These are phyloP conservation scores for Plasmodium falciparum DNA, from an alignment of 169 alveolate genomes.

Conservation along the genomic window DNA sequence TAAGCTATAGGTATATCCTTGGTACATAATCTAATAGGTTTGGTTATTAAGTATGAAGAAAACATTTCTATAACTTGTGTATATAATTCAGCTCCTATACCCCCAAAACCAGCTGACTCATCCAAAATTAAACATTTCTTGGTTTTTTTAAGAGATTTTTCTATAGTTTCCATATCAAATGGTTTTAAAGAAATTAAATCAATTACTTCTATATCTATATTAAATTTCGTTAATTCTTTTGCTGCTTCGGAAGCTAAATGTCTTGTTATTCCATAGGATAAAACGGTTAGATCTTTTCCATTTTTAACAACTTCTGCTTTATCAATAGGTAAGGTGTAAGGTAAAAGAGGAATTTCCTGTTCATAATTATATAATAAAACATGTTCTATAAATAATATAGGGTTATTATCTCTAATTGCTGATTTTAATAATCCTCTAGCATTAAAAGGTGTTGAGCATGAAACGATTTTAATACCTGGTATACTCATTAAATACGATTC, in stretches of 20 bases:
- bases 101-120: slow-evolving; percentile 93
- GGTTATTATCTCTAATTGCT: slow-evolving; percentile 92
- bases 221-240: slow-evolving; percentile 84
- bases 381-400: slow-evolving; percentile 93
- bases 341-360: slow-evolving; percentile 89
- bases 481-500: slow-evolving; percentile 91
- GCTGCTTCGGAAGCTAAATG: slow-evolving; percentile 92
- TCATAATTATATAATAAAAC: slow-evolving; percentile 91
- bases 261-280: slow-evolving; percentile 90
- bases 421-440: slow-evolving; percentile 92
- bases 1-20: slow-evolving; percentile 86
- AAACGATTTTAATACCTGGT: slow-evolving; percentile 93
- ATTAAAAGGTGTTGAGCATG: slow-evolving; percentile 92
- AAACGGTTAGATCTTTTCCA: slow-evolving; percentile 91
- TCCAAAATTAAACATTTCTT: slow-evolving; percentile 92
- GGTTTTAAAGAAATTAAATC: slow-evolving; percentile 92
- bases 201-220: slow-evolving; percentile 91
- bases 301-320: slow-evolving; percentile 90
- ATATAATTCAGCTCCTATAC: slow-evolving; percentile 91
- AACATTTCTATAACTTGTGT: slow-evolving; percentile 83
- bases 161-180: slow-evolving; percentile 89
- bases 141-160: slow-evolving; percentile 90
- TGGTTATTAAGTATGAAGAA: slow-evolving; percentile 74
- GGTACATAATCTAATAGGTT: slow-evolving; percentile 80
- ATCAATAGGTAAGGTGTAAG: slow-evolving; percentile 90